Evolutionary conservation across 2,329 filamentous ascomycete species (phyloP), one percentile per base, ranked within the genome.

Genomic region (Hypoxylon sp.): DNA sequence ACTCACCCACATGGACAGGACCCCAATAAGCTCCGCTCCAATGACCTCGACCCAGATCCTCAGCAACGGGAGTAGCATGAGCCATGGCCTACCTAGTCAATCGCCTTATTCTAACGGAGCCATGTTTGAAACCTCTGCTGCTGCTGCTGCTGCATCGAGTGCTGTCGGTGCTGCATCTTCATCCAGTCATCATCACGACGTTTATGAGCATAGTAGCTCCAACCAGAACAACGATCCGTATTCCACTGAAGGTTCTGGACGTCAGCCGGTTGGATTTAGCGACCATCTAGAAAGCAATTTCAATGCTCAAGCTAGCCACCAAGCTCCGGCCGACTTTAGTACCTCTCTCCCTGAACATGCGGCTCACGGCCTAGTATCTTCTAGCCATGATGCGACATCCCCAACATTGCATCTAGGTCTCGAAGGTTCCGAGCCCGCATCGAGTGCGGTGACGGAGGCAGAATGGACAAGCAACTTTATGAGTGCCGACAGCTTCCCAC

Each of bases 51-150:
- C 46, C 4, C 14, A 62, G 25, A 43, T 73, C 21, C 48, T 73
- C 10, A 23, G 43, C 10, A 70, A 68, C 32, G 67, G 56, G 3
- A 34, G 14, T 13, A 49, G 21, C n/a, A 19, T 45, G n/a, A 19
- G 32, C 11, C 67, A 73, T 19, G 38, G 50, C 10, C 30, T 74
- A 9, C 5, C 65, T 1, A 14, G 59, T 9, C 55, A 58, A n/a
- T 50, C 57, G 10, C 17, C 69, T 2, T 73, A 70, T 49, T 25
- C 63, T 5, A 68, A 64, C 11, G 65, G 65, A 9, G 34, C 58
- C 1, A 53, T 68, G n/a, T 73, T 71, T 19, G 51, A 61, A 13
- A 4, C 63, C 19, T 67, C 72, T n/a, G 64, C 65, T 25, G 21
- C 61, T 4, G 34, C n/a, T n/a, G n/a, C 59, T 2, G 55, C 63